These are phyloP conservation scores for Volvox carteri DNA, from an alignment of 163 green algal genomes.

Conservation along the genomic window DNA sequence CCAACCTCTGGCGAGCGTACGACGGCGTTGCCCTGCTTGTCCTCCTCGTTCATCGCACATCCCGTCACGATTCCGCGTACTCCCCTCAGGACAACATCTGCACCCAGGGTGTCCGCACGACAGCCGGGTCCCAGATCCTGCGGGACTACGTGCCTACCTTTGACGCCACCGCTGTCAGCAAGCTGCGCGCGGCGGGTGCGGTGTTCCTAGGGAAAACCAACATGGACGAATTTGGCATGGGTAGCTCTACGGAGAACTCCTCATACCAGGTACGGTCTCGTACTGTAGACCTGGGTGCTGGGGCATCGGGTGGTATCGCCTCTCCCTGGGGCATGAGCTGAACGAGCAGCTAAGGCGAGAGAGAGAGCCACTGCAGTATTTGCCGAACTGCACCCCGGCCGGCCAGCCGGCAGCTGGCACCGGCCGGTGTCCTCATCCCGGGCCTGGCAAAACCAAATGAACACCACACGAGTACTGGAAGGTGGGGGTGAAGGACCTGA, in stretches of 20 bases:
- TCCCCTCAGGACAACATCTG: constrained; percentile 94
- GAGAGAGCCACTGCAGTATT: no score
- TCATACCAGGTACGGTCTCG: constrained; percentile 84
- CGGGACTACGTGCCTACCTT: constrained; percentile 86
- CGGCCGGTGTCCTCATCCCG: no score
- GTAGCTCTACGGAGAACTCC: constrained; percentile 92
- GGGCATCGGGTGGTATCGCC: no score
- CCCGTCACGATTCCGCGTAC: neutral
- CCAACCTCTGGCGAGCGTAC: no score
- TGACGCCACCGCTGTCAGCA: constrained; percentile 89
- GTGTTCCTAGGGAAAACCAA: constrained; percentile 98
- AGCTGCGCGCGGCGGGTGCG: constrained; percentile 82
- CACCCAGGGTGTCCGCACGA: constrained; percentile 89
- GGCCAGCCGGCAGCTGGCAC: no score
- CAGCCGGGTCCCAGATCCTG: constrained; percentile 85
- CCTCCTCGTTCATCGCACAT: neutral
- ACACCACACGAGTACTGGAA: no score
- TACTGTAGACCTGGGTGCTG: no score
- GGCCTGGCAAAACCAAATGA: no score
- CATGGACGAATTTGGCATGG: constrained; percentile 99
- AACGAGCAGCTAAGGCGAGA: no score
- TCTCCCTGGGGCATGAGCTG: no score
- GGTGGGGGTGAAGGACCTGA: no score
- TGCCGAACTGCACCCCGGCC: no score
- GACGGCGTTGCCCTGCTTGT: neutral